phyloP scores from a whole-genome alignment of 331 rosid species.

The Malus hybrid region DNA sequence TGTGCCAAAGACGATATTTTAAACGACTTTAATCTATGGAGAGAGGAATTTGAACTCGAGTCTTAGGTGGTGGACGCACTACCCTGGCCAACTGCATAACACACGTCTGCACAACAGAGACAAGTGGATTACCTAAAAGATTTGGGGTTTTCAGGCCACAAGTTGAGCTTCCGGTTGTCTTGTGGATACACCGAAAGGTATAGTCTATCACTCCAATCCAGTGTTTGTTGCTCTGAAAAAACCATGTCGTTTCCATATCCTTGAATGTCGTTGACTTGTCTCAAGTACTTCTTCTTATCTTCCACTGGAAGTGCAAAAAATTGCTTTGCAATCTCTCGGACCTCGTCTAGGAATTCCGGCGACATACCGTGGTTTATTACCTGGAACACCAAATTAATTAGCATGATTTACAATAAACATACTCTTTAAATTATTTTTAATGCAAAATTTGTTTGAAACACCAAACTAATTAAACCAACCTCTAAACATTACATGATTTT shows the following conservation, averaged over 20 bases:
- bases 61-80: background rate
- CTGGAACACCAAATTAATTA: conserved; percentile 19
- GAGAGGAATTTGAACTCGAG: too few species aligned
- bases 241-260: conserved; percentile 65
- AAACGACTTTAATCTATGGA: too few species aligned
- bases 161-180: conserved; percentile 21
- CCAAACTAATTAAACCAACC: too few species aligned
- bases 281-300: conserved; percentile 44
- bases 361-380: conserved; percentile 55
- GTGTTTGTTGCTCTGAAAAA: conserved; percentile 34
- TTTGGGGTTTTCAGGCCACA: conserved; percentile 59
- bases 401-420: too few species aligned
- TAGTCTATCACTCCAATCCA: conserved; percentile 51
- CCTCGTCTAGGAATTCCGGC: conserved; percentile 33
- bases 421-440: too few species aligned
- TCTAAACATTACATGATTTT: too few species aligned
- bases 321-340: conserved; percentile 34
- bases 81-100: too few species aligned
- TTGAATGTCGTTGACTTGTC: conserved; percentile 33
- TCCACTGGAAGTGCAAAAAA: conserved; percentile 55
- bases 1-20: too few species aligned
- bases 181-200: conserved; percentile 24
- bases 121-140: conserved; percentile 30
- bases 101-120: background rate
- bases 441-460: too few species aligned